These are phyloP conservation scores for Neoascochyta sp. DNA, from an alignment of 2,329 filamentous ascomycete genomes.

Conservation along the genomic window DNA sequence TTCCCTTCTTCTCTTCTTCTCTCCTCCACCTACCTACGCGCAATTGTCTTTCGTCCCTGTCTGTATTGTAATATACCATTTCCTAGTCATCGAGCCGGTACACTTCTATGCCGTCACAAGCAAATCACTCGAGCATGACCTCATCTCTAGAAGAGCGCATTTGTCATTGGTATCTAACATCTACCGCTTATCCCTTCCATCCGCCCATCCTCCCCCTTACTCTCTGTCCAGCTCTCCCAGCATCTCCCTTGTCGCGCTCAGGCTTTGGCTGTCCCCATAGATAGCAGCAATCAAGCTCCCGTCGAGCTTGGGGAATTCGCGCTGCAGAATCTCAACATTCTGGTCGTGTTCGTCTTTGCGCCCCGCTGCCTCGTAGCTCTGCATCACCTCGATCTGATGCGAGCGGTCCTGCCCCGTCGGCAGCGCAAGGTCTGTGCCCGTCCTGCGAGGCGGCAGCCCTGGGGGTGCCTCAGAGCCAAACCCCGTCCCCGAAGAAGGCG, in stretches of 20 bases:
- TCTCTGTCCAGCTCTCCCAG: conserved; percentile 36
- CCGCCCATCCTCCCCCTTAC: conserved; percentile 1
- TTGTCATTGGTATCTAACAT: too few species aligned
- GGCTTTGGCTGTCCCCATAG: conserved; percentile 42
- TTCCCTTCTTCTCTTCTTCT: background rate
- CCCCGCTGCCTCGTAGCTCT: conserved; percentile 37
- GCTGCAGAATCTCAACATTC: conserved; percentile 42
- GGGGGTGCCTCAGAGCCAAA: conserved; percentile 17
- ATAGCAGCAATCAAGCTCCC: conserved; percentile 45
- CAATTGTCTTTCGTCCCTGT: too few species aligned
- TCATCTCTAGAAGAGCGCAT: too few species aligned
- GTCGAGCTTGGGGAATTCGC: conserved; percentile 46
- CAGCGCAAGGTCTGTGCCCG: conserved; percentile 37
- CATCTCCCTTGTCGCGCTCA: conserved; percentile 46
- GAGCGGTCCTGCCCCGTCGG: conserved; percentile 41
- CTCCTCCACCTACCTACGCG: too few species aligned
- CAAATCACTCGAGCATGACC: too few species aligned
- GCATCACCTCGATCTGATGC: conserved; percentile 44
- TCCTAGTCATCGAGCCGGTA: too few species aligned
- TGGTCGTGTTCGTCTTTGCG: conserved; percentile 39
- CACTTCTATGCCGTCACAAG: too few species aligned
- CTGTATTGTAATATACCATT: too few species aligned
- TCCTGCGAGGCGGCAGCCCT: conserved; percentile 26
- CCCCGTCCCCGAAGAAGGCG: conserved; percentile 6
- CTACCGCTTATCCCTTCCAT: too few species aligned